Conservation (phyloP, 2,329 filamentous ascomycete species). For the Arthroderma uncinatum region DNA sequence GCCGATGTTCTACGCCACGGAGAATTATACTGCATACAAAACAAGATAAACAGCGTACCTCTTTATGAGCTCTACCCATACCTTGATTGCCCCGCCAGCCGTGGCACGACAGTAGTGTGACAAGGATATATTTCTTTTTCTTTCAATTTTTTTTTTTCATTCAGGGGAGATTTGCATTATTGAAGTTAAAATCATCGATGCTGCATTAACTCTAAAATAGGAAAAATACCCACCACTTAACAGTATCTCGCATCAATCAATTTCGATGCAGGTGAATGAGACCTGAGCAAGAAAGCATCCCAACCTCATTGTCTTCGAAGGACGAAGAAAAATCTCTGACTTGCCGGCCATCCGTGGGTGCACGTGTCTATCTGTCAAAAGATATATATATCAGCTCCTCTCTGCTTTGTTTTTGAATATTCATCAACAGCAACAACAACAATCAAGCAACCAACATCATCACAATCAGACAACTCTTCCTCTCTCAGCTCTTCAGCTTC, state of each 20-base stretch:
- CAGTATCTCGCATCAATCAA: neutral
- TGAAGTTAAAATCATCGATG: neutral
- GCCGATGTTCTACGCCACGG: neutral
- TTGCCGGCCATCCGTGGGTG: neutral
- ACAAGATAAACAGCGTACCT: neutral
- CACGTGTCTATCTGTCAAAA: neutral
- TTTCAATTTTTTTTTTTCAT: neutral
- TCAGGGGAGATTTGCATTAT: constrained; percentile 3
- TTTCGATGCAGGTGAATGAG: neutral
- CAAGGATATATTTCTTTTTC: constrained; percentile 3
- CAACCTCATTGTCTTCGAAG: neutral
- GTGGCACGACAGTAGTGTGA: neutral
- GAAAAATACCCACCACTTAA: neutral
- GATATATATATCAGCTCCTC: neutral
- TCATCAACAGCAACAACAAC: neutral
- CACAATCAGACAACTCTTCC: neutral
- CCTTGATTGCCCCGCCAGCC: neutral
- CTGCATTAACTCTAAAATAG: neutral
- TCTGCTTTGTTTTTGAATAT: neutral
- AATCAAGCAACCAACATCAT: neutral
- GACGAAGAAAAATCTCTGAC: neutral
- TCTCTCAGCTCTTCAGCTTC: neutral
- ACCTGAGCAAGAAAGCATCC: neutral
- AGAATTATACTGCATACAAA: neutral
- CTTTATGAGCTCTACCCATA: neutral